Conservation (phyloP, 306 rosid genomes). For the Alnus glutinosa region DNA sequence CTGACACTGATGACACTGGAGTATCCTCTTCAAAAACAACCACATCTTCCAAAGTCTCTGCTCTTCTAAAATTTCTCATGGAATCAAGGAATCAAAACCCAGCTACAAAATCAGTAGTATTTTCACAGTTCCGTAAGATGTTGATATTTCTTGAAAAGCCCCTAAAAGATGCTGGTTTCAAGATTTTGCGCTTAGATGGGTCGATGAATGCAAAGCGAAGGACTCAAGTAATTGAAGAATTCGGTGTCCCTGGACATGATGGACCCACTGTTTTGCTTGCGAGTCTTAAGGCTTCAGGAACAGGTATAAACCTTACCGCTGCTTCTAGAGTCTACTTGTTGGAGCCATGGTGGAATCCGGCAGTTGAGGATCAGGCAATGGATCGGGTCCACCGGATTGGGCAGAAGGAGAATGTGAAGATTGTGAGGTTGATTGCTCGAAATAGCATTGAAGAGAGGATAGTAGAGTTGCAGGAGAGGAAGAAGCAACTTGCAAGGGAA, state of each 20-base stretch:
- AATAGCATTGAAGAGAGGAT: constrained; percentile 71
- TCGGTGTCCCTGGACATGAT: constrained; percentile 35
- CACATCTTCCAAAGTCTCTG: constrained; percentile 56
- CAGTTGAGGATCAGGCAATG: constrained; percentile 90
- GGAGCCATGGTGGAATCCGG: constrained; percentile 97
- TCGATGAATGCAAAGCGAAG: constrained; percentile 68
- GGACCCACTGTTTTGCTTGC: constrained; percentile 69
- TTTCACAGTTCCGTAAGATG: constrained; percentile 80
- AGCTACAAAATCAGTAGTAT: constrained; percentile 64
- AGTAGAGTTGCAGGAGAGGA: constrained; percentile 60
- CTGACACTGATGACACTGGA: constrained; percentile 31
- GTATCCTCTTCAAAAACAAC: constrained; percentile 21
- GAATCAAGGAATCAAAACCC: constrained; percentile 55
- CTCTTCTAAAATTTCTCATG: constrained; percentile 61
- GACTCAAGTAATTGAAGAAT: constrained; percentile 57
- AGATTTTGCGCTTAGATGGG: constrained; percentile 66
- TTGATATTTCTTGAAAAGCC: constrained; percentile 57
- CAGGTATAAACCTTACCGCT: constrained; percentile 78
- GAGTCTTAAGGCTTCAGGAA: constrained; percentile 73
- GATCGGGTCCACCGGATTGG: constrained; percentile 85
- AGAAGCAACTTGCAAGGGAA: constrained; percentile 49
- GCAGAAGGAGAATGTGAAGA: constrained; percentile 68
- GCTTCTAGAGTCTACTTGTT: constrained; percentile 74
- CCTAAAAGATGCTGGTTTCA: constrained; percentile 69
- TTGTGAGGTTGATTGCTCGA: constrained; percentile 66